Base-by-base conservation (phyloP, 768 basidiomycete species). In the Cantharellus cinnabarinus region DNA sequence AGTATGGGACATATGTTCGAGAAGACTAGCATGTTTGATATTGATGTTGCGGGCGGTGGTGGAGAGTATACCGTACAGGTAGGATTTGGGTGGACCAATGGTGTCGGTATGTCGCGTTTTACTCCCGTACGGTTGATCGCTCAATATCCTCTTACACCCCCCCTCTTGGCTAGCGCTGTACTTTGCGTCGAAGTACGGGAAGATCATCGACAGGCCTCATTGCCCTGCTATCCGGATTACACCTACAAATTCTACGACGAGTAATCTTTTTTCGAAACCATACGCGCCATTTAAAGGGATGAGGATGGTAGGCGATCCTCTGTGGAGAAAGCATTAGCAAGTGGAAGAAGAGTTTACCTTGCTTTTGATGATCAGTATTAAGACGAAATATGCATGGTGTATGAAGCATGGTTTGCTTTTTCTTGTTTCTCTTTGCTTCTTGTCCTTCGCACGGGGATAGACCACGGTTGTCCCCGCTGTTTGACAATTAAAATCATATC, bases 111-210 rank as follows among this genome's bases (percentile, higher is more conserved):
- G 41, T 51, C 37, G 39, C 38, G 5, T 65, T 35, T 42, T 77
- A 76, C 82, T 79, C 10, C 86, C 87, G 29, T 89, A 89, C 66
- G 86, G 88, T 15, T 91, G 89, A 88, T 89, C 86, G 48, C 89
- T 90, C 64, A 87, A 87, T 20, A 85, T 54, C 10, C 44, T 48
- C 29, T 82, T 4, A 29, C 20, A 1, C 20, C 20, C 20, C 20
- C 20, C 20, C 20, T 29, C 20, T 29, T 29, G 20, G 20, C 20
- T 29, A 29, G 66, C 79, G 58, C 75, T 89, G 42, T 89, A 83
- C 82, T 72, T 84, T 29, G 80, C 85, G 20, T 78, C 76, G 62
- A 76, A 72, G 51, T 87, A 82, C 64, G 86, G 85, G 0, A 55
- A 72, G 1, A 67, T 77, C 7, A 73, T 90, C 50, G 76, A 73